A percentile compares a stretch with the other conserved stretches of the same genome.
phyloP scores from a whole-genome alignment of 371 early-diverging fungal genomes.

The Neoconidiobolus thromboides region DNA sequence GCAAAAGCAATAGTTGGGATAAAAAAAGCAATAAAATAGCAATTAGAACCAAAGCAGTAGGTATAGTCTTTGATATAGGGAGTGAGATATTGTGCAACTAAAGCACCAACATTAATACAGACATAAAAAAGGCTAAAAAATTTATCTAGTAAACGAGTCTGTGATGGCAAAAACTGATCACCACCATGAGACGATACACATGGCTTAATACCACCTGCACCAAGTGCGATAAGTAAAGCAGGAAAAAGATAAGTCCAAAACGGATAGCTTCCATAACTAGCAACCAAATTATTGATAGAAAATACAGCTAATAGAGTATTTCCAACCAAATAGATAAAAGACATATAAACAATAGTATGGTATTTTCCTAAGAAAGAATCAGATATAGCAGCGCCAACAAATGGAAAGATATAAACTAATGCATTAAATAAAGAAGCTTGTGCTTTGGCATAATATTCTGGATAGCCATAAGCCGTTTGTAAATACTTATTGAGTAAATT shows the following conservation, averaged over 20 bases:
- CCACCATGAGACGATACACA: conserved; percentile 27
- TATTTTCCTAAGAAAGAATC: conserved; percentile 46
- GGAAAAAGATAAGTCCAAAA: neutral
- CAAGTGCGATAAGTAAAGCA: conserved; percentile 9
- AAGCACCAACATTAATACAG: conserved; percentile 3
- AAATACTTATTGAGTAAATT: conserved; percentile 10
- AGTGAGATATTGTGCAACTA: neutral
- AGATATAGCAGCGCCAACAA: conserved; percentile 38
- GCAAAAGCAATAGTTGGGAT: conserved; percentile 5
- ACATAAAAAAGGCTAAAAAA: conserved; percentile 4
- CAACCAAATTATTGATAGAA: conserved; percentile 1
- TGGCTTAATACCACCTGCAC: conserved; percentile 27
- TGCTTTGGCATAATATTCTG: conserved; percentile 9
- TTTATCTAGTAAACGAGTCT: neutral
- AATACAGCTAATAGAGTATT: neutral
- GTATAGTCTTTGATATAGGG: neutral
- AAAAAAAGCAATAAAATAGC: conserved; percentile 3
- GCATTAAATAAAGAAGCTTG: conserved; percentile 24
- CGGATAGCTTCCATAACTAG: neutral
- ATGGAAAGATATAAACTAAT: conserved; percentile 36
- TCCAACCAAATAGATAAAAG: conserved; percentile 2
- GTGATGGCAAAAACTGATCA: conserved; percentile 18
- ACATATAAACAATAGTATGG: conserved; percentile 29
- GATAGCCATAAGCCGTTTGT: conserved; percentile 10
- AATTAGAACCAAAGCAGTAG: neutral